phyloP scores from a whole-genome alignment of 2,329 filamentous ascomycete species.

The Plenodomus lindquistii region DNA sequence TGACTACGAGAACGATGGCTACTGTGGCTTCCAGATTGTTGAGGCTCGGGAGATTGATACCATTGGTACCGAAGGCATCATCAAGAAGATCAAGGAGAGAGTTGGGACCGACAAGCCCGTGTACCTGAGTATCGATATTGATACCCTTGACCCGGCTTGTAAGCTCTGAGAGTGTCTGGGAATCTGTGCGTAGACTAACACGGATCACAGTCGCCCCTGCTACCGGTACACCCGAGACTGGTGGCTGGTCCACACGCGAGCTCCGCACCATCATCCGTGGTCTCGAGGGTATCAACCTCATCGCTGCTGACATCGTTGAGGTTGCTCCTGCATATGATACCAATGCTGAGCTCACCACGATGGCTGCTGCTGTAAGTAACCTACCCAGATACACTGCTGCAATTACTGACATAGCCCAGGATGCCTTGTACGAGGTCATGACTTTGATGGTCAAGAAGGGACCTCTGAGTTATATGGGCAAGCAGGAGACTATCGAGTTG shows the following conservation, averaged over 20 bases:
- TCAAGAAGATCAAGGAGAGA: constrained; percentile 74
- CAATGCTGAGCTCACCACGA: constrained; percentile 73
- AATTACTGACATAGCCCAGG: constrained; percentile 18
- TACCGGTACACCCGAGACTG: constrained; percentile 76
- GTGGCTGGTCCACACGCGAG: constrained; percentile 75
- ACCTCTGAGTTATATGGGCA: constrained; percentile 60
- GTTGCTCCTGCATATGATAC: constrained; percentile 75
- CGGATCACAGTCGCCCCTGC: constrained; percentile 64
- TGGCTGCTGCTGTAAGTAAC: constrained; percentile 63
- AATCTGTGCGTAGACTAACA: constrained; percentile 3
- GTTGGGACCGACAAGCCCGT: constrained; percentile 76
- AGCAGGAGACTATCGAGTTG: constrained; percentile 32
- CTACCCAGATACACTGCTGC: neutral
- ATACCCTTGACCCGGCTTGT: constrained; percentile 83
- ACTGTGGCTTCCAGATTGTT: constrained; percentile 81
- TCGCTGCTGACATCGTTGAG: constrained; percentile 71
- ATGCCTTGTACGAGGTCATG: constrained; percentile 77
- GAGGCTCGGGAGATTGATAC: constrained; percentile 74
- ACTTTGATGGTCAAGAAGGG: constrained; percentile 82
- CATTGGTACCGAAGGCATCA: constrained; percentile 73
- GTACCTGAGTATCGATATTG: constrained; percentile 84
- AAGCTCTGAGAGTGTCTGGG: constrained; percentile 30
- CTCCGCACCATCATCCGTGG: constrained; percentile 72
- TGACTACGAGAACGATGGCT: constrained; percentile 84
- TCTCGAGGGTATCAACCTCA: constrained; percentile 69